Evolutionary conservation across 164 flowering plant species (phyloP).

Genomic region (Nelumbo lutea): DNA sequence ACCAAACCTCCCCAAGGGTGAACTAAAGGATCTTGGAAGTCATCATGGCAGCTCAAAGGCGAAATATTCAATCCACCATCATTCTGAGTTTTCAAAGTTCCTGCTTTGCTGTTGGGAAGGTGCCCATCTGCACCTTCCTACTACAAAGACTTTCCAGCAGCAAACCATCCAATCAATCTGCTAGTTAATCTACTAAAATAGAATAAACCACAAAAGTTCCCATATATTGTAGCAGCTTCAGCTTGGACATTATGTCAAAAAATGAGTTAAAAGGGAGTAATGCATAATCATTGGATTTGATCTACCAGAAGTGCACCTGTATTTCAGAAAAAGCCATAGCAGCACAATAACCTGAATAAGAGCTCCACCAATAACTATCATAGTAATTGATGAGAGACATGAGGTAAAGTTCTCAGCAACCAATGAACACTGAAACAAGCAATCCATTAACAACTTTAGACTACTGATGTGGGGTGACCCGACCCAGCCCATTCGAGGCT

Average conservation of each 20-base stretch:
- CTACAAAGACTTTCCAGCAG: no score
- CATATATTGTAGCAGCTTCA: background rate
- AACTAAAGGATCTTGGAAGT: no score
- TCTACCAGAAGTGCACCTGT: constrained; percentile 34
- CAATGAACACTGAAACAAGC: constrained; percentile 62
- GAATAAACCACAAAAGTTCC: background rate
- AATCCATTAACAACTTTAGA: constrained; percentile 6
- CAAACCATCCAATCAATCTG: constrained; percentile 58
- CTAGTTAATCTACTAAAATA: constrained; percentile 40
- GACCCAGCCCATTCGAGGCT: no score
- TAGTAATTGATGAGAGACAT: constrained; percentile 64
- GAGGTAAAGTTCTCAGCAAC: constrained; percentile 80
- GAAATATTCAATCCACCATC: no score
- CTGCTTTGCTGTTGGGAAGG: no score
- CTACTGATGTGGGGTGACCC: background rate
- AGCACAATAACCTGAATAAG: constrained; percentile 54
- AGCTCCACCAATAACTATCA: constrained; percentile 68
- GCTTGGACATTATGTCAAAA: background rate
- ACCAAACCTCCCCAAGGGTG: no score
- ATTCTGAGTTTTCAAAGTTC: no score
- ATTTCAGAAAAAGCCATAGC: constrained; percentile 64
- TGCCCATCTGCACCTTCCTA: no score
- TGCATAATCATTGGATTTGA: background rate
- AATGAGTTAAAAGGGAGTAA: background rate
- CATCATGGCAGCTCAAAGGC: no score